These are phyloP conservation scores for Aegilops sharonensis DNA, from an alignment of 176 grass and related monocot genomes.

Conservation along the genomic window DNA sequence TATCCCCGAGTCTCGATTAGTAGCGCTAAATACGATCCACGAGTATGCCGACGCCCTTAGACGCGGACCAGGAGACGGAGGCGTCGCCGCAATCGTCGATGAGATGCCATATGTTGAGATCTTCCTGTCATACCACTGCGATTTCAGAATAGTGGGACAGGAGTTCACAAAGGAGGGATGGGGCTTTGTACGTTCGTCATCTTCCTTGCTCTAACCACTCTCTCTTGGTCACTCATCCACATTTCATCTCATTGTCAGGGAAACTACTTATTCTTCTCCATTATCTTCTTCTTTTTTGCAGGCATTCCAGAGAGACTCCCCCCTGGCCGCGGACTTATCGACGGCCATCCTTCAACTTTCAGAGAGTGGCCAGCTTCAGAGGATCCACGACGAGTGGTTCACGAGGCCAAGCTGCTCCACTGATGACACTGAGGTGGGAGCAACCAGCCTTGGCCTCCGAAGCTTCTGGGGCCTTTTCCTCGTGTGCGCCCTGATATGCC, in stretches of 20 bases:
- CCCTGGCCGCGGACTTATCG: constrained; percentile 70
- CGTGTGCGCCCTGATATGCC: constrained; percentile 53
- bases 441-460: constrained; percentile 45
- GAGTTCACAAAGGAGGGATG: constrained; percentile 83
- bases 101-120: constrained; percentile 65
- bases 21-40: constrained; percentile 47
- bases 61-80: constrained; percentile 54
- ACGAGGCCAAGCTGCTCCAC: constrained; percentile 31
- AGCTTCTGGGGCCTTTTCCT: constrained; percentile 91
- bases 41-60: constrained; percentile 68
- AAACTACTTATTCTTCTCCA: neutral
- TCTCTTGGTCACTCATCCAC: neutral
- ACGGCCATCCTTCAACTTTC: constrained; percentile 80
- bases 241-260: too few species aligned
- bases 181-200: constrained; percentile 77
- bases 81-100: constrained; percentile 79
- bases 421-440: constrained; percentile 39
- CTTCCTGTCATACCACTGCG: constrained; percentile 71
- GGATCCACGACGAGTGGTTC: constrained; percentile 81
- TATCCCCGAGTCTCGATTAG: constrained; percentile 59
- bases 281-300: constrained; percentile 25
- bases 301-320: constrained; percentile 89
- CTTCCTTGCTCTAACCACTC: neutral
- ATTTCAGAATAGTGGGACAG: constrained; percentile 65
- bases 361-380: constrained; percentile 76